Conservation (phyloP, 305 asterid genomes). For the Fraxinus sp. region DNA sequence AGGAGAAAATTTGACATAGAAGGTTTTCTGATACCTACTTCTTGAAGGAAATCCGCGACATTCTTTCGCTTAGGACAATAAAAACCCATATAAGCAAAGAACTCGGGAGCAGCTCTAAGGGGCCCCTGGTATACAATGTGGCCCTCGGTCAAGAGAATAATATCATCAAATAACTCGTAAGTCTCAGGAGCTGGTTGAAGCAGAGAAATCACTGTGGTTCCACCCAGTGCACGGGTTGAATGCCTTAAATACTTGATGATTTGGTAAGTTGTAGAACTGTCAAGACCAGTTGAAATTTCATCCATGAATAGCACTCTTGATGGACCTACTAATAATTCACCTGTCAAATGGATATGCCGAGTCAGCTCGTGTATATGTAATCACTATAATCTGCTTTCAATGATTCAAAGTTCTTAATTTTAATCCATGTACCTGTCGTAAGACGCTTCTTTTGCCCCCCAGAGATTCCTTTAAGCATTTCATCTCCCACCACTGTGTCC, state of each 20-base stretch:
- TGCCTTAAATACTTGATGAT: constrained; percentile 76
- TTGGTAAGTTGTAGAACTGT: constrained; percentile 87
- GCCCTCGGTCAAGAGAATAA: constrained; percentile 83
- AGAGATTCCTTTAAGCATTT: constrained; percentile 93
- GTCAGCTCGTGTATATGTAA: constrained; percentile 27
- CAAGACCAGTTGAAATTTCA: constrained; percentile 94
- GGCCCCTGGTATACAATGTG: constrained; percentile 94
- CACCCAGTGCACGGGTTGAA: constrained; percentile 77
- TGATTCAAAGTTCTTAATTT: constrained; percentile 8
- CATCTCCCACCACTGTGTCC: constrained; percentile 91
- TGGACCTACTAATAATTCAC: constrained; percentile 85
- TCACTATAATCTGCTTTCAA: constrained; percentile 7
- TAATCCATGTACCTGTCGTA: constrained; percentile 59
- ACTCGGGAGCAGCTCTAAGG: constrained; percentile 59
- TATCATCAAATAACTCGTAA: constrained; percentile 82
- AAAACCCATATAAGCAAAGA: constrained; percentile 79
- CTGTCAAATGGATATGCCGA: constrained; percentile 45
- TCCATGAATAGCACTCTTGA: constrained; percentile 86
- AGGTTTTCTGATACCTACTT: constrained; percentile 47
- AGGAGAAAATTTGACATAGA: constrained; percentile 14
- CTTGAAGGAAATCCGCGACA: constrained; percentile 95
- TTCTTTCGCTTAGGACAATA: constrained; percentile 82
- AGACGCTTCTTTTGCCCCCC: constrained; percentile 96
- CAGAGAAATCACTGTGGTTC: constrained; percentile 75
- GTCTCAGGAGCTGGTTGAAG: constrained; percentile 99